phyloP scores from a whole-genome alignment of 1,284 basidiomycete species.

The Rugosomyces carneus region DNA sequence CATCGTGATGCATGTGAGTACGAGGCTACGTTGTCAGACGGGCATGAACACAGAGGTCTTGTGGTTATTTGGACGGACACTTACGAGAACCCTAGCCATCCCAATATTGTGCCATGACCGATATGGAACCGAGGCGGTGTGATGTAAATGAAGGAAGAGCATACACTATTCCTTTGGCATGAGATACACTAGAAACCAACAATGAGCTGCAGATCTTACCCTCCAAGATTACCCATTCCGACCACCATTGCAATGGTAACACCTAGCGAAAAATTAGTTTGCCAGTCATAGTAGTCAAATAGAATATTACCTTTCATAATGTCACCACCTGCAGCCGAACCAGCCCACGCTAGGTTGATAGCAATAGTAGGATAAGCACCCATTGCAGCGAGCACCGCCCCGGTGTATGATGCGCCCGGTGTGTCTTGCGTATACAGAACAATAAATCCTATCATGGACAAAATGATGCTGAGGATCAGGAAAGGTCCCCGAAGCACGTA shows the following conservation, averaged over 20 bases:
- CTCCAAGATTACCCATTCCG: conserved; percentile 49
- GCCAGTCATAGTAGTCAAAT: not conserved
- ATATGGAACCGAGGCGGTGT: conserved; percentile 39
- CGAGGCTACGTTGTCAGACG: not conserved
- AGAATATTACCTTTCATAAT: conserved; percentile 20
- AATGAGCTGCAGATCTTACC: conserved; percentile 23
- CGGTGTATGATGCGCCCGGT: conserved; percentile 40
- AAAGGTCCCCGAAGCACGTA: conserved; percentile 38
- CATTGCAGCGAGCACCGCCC: conserved; percentile 45
- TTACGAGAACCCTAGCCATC: conserved; percentile 36
- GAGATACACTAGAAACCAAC: not conserved
- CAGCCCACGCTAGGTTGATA: conserved; percentile 48
- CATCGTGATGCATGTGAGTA: conserved; percentile 18
- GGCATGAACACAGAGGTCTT: not conserved
- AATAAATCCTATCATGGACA: conserved; percentile 42
- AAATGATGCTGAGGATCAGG: conserved; percentile 30
- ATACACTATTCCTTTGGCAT: conserved; percentile 15
- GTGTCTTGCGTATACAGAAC: conserved; percentile 33
- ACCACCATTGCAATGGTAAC: conserved; percentile 51
- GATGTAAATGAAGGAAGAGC: conserved; percentile 30
- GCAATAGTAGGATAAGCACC: conserved; percentile 52
- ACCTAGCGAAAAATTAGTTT: conserved; percentile 29
- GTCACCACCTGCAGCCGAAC: conserved; percentile 52
- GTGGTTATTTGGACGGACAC: conserved; percentile 7
- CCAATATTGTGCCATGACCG: conserved; percentile 47